These are phyloP conservation scores for Aspergillus melleus DNA, from an alignment of 2,329 filamentous ascomycete genomes.

Conservation along the genomic window DNA sequence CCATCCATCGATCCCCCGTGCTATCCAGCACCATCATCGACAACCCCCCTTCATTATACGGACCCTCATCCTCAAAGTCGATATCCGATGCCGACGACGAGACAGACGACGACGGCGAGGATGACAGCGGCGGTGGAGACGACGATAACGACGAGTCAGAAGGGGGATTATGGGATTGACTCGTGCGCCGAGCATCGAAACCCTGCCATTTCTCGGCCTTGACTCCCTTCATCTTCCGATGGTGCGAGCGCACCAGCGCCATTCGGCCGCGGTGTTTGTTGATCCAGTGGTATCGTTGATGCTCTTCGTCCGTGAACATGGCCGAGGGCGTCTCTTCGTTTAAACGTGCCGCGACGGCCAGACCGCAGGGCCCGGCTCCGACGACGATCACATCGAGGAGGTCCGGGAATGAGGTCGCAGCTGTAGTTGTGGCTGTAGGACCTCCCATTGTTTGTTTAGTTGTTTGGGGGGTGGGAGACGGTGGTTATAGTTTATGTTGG, in stretches of 20 bases:
- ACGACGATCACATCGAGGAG: conserved; percentile 67
- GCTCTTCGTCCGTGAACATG: conserved; percentile 80
- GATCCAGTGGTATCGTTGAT: conserved; percentile 78
- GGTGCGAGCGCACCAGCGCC: conserved; percentile 42
- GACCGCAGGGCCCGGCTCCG: conserved; percentile 72
- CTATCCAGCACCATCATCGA: conserved; percentile 68
- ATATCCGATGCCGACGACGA: conserved; percentile 11
- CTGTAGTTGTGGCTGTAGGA: neutral
- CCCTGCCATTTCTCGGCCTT: conserved; percentile 29
- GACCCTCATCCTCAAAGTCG: neutral
- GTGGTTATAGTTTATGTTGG: too few species aligned
- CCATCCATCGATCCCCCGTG: conserved; percentile 65
- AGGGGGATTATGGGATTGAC: neutral
- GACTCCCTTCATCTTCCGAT: conserved; percentile 28
- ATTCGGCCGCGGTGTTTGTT: conserved; percentile 63
- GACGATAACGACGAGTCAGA: neutral
- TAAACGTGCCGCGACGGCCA: conserved; percentile 71
- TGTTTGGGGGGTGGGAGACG: neutral
- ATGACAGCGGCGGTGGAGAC: conserved; percentile 13
- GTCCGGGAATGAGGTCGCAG: conserved; percentile 7
- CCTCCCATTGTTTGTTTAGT: conserved; percentile 5
- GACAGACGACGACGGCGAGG: conserved; percentile 18
- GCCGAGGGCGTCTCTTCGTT: conserved; percentile 72
- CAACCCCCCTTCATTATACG: neutral
- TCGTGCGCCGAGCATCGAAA: neutral